Percentiles rank a stretch among this genome's conserved stretches.
Evolutionary conservation across 1,284 basidiomycete genomes (phyloP).

Genomic region (Malassezia pachydermatis): DNA sequence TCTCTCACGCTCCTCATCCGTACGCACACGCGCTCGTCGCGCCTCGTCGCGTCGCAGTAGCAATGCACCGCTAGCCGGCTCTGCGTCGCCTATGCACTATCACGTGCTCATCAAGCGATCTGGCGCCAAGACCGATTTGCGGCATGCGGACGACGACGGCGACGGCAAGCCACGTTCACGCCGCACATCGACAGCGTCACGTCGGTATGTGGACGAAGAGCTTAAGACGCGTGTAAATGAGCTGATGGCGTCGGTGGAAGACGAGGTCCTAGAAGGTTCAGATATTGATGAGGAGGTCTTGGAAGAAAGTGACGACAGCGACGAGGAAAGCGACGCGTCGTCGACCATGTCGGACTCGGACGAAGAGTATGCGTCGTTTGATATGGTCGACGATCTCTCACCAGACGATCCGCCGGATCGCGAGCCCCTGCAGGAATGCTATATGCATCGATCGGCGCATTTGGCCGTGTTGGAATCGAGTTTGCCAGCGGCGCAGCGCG

Average conservation of each 20-base stretch:
- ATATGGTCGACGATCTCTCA: slow-evolving; percentile 17
- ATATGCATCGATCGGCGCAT: slow-evolving; percentile 15
- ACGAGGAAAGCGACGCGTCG: slow-evolving; percentile 25
- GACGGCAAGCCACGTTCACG: slow-evolving; percentile 2
- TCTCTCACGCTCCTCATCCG: background rate
- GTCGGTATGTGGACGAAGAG: slow-evolving; percentile 6
- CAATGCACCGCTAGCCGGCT: background rate
- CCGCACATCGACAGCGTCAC: slow-evolving; percentile 11
- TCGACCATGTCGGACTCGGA: slow-evolving; percentile 20
- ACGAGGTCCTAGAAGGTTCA: slow-evolving; percentile 22
- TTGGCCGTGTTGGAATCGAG: slow-evolving; percentile 38
- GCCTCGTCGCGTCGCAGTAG: background rate
- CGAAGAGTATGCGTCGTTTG: slow-evolving; percentile 24
- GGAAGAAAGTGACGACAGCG: slow-evolving; percentile 28
- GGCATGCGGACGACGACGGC: slow-evolving; percentile 6
- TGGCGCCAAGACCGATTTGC: slow-evolving; percentile 13
- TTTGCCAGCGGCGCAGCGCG: slow-evolving; percentile 11
- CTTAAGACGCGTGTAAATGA: slow-evolving; percentile 11
- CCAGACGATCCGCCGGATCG: slow-evolving; percentile 2
- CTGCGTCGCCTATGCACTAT: slow-evolving; percentile 17
- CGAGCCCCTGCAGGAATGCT: slow-evolving; percentile 2
- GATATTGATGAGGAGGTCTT: slow-evolving; percentile 28
- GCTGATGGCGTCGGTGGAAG: slow-evolving; percentile 24
- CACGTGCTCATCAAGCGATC: slow-evolving; percentile 18
- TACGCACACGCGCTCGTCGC: background rate